Base-by-base conservation (phyloP, 345 rosid species). In the Hibiscus trionum region DNA sequence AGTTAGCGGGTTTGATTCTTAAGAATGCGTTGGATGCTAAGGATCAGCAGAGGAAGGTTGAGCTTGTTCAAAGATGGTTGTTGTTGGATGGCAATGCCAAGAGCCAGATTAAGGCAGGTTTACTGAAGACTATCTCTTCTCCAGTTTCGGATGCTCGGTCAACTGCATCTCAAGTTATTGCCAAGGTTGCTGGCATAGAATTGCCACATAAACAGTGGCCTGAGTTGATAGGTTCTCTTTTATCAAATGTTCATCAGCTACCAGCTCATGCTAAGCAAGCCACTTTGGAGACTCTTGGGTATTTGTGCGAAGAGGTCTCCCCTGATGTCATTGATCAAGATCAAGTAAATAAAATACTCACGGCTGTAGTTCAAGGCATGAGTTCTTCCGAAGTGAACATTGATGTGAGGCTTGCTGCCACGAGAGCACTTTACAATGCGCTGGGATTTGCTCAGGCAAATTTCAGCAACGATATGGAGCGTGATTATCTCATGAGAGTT, bases 141-240 rank as follows among this genome's bases (percentile, higher is more conserved):
- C 83, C 84, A 63, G 85, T 78, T 3, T 83, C 82, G 0, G 93
- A 86, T 77, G 93, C 89, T 76, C 83, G 86, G 15, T 85, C 89
- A 16, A 86, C 93, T 76, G 87, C 88, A 2, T 86, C 91, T 37
- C 94, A 87, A 83, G 94, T 84, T 60, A 77, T 87, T 77, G 91
- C 91, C 12, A 89, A 87, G 83, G 74, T 87, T 70, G 94, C 94
- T 19, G 88, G 91, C 60, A 87, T 87, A 75, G 94, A 89, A 77
- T 77, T 89, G 75, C 94, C 94, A 3, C 94, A 87, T 75, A 86
- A 86, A 76, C 94, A 86, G 76, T 89, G 94, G 94, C 91, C 94
- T 21, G 94, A 89, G 81, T 82, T 89, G 61, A 66, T 89, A 31
- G 90, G 76, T 77, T 79, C 86, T 5, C 91, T 88, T 68, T 79